Base-by-base conservation (phyloP, 352 stramenopile species). In the Pythium pyrilobum region DNA sequence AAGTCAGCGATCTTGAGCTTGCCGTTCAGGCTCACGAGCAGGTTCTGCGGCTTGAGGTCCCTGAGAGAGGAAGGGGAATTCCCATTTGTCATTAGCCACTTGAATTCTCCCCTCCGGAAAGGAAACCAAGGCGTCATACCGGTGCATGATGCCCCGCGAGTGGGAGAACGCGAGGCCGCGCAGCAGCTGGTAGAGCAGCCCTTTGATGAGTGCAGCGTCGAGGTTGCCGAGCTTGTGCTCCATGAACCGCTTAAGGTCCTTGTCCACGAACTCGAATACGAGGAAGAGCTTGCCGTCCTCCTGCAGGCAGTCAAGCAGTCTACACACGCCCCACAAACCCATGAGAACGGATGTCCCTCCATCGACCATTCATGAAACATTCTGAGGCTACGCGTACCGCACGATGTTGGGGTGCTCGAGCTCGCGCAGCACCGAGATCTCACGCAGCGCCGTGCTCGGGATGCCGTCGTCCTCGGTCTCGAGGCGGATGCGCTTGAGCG, bases 391-490 rank as follows among this genome's bases (percentile, higher is more conserved):
- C 24, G 39, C 31, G 4, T 40, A 84, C 83, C 96, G 77, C 28
- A 99, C 97, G 65, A 99, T 98, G 69, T 99, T 99, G 40, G 95
- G 84, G 77, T 99, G 97, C 59, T 93, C 93, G 6, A 99, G 82
- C 72, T 99, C 95, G 27, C 95, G 82, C 34, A 99, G 75, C 34
- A 99, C 77, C 25, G 89, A 98, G 56, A 99, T 99, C 80, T 99
- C 97, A 36, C 97, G 87, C 45, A 99, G 70, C 13, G 97, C 97
- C 12, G 97, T 99, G 57, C 87, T 98, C 28, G 97, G 97, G 72
- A 99, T 99, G 39, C 97, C 97, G 65, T 99, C 97, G 72, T 99
- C 96, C 81, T 99, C 97, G 11, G 98, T 96, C 74, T 99, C 97
- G 24, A 99, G 83, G 21, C 96, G 89, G 64, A 99, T 99, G 47